phyloP scores from a whole-genome alignment of 805 yeast genomes.

The Alloascoidea hylecoeti region DNA sequence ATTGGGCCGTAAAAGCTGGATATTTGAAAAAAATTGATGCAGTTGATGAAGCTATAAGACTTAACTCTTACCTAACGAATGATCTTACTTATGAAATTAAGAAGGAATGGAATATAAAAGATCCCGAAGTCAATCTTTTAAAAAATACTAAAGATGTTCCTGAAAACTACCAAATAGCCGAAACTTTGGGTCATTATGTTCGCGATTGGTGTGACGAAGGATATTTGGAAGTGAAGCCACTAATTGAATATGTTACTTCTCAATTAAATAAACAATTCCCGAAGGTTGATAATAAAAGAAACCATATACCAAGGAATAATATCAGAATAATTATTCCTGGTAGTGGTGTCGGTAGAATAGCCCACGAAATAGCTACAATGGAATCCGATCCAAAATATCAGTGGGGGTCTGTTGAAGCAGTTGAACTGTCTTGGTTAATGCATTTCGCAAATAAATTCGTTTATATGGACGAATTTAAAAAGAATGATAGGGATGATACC shows the following conservation, averaged over 20 bases:
- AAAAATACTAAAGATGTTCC: conserved; percentile 5
- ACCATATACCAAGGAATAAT: too few relatives aligned
- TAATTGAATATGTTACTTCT: neutral
- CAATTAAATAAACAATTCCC: conserved; percentile 19
- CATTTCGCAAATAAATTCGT: conserved; percentile 49
- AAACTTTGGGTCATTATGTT: conserved; percentile 58
- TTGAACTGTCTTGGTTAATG: conserved; percentile 73
- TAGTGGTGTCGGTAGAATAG: conserved; percentile 69
- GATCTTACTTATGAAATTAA: conserved; percentile 27
- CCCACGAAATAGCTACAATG: conserved; percentile 37
- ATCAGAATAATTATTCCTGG: conserved; percentile 71
- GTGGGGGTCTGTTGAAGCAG: conserved; percentile 45
- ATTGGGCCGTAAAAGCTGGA: conserved; percentile 20
- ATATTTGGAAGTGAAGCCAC: neutral
- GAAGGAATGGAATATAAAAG: conserved; percentile 20
- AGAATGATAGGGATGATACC: conserved; percentile 1
- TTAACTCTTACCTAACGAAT: conserved; percentile 33
- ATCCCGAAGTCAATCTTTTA: conserved; percentile 20
- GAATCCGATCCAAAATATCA: too few relatives aligned
- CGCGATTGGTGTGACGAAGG: conserved; percentile 56
- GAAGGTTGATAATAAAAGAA: conserved; percentile 11
- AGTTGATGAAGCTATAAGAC: conserved; percentile 30
- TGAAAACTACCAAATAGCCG: conserved; percentile 37
- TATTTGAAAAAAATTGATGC: conserved; percentile 35
- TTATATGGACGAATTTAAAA: conserved; percentile 17